These are phyloP conservation scores for Penicillium expansum DNA, from an alignment of 2,329 filamentous ascomycete genomes.

Conservation along the genomic window DNA sequence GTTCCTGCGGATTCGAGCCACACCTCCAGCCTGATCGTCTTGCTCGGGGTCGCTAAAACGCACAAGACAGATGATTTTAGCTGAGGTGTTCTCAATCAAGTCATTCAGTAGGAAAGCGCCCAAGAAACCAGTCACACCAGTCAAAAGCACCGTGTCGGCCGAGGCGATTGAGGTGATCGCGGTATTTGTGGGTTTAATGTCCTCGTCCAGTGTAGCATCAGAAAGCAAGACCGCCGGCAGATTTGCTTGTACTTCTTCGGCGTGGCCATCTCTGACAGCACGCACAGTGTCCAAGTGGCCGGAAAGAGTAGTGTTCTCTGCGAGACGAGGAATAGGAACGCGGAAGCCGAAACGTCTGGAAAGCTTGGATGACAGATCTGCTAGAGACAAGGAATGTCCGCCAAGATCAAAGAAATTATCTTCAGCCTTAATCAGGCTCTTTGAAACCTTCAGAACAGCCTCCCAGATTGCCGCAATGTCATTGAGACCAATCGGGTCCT, in stretches of 20 bases:
- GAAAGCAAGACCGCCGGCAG: conserved; percentile 66
- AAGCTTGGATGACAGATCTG: conserved; percentile 69
- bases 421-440: conserved; percentile 61
- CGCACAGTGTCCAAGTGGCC: conserved; percentile 72
- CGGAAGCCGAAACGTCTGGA: conserved; percentile 70
- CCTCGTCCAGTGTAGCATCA: conserved; percentile 65
- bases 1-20: conserved; percentile 71
- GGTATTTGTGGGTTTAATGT: conserved; percentile 60
- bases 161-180: conserved; percentile 60
- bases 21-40: conserved; percentile 63
- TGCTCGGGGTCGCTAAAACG: conserved; percentile 67
- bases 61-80: conserved; percentile 69
- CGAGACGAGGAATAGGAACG: conserved; percentile 68
- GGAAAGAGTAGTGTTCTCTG: conserved; percentile 67
- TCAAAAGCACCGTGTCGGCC: conserved; percentile 67
- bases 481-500: conserved; percentile 64
- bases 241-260: conserved; percentile 71
- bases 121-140: conserved; percentile 72
- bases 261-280: conserved; percentile 68
- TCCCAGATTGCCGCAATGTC: conserved; percentile 72
- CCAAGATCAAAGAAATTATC: conserved; percentile 80
- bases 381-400: conserved; percentile 74
- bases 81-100: conserved; percentile 65
- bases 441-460: conserved; percentile 63
- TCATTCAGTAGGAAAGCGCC: conserved; percentile 71